Evolutionary conservation across 495 filamentous ascomycete species (phyloP).

Genomic region (Neurospora tetrasperma): DNA sequence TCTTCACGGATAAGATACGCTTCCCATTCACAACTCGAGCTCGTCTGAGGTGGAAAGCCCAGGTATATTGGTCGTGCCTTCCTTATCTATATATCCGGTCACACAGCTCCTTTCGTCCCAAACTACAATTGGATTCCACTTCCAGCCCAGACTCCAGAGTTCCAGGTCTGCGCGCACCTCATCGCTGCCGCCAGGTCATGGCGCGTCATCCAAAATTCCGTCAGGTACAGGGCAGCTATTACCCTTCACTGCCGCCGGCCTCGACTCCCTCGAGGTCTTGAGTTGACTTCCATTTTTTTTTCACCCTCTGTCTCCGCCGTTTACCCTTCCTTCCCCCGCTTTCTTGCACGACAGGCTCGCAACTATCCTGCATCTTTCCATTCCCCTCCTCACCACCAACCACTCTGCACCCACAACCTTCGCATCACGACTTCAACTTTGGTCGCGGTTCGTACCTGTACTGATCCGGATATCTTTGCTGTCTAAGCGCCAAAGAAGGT

Average conservation of each 20-base stretch:
- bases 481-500: not conserved
- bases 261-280: not conserved
- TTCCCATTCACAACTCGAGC: not conserved
- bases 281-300: not conserved
- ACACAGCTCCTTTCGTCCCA: not conserved
- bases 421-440: not conserved
- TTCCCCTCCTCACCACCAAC: not conserved
- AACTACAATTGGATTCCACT: not conserved
- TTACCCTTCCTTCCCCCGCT: not conserved
- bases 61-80: not conserved
- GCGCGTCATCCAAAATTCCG: not conserved
- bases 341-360: not conserved
- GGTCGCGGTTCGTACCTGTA: not conserved
- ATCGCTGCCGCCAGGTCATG: not conserved
- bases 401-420: not conserved
- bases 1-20: not conserved
- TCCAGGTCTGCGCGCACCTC: not conserved
- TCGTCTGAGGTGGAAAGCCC: not conserved
- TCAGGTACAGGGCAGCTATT: not conserved
- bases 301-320: not conserved
- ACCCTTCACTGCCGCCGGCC: not conserved
- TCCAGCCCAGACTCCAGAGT: not conserved
- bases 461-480: not conserved
- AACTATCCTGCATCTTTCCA: not conserved
- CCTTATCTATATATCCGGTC: not conserved